Conservation (phyloP, 768 basidiomycete genomes). For the Coprinopsis cinerea region DNA sequence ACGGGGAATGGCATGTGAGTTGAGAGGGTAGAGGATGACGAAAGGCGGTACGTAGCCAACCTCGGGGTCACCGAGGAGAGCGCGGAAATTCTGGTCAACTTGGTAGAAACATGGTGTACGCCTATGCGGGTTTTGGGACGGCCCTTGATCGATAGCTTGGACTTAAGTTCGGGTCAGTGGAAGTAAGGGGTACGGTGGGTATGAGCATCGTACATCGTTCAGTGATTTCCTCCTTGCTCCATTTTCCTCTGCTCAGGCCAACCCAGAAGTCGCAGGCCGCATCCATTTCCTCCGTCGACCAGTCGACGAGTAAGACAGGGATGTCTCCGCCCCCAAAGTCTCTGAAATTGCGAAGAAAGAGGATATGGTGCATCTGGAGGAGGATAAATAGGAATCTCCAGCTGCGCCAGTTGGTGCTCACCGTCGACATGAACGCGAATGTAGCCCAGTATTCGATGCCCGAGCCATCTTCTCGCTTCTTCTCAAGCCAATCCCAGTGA, state of each 20-base stretch:
- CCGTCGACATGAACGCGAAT: neutral
- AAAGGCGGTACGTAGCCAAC: constrained; percentile 18
- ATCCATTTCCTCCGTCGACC: constrained; percentile 17
- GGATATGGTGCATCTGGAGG: constrained; percentile 17
- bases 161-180: neutral
- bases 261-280: constrained; percentile 21
- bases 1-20: constrained; percentile 3
- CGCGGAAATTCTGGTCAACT: constrained; percentile 17
- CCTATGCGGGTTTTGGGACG: neutral
- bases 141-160: neutral
- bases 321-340: constrained; percentile 23
- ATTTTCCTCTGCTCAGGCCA: constrained; percentile 16
- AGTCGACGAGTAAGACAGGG: constrained; percentile 17
- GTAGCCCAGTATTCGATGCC: neutral
- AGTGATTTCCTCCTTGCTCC: constrained; percentile 14
- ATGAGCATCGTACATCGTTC: constrained; percentile 13
- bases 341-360: constrained; percentile 23
- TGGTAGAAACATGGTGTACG: constrained; percentile 16
- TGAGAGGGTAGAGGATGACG: constrained; percentile 11
- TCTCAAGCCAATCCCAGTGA: constrained; percentile 15
- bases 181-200: neutral
- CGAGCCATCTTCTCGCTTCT: neutral
- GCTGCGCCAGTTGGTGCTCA: constrained; percentile 4
- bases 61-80: constrained; percentile 16
- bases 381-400: neutral